Evolutionary conservation across 2,329 filamentous ascomycete genomes (phyloP).

Genomic region (Fusarium sublunatum): DNA sequence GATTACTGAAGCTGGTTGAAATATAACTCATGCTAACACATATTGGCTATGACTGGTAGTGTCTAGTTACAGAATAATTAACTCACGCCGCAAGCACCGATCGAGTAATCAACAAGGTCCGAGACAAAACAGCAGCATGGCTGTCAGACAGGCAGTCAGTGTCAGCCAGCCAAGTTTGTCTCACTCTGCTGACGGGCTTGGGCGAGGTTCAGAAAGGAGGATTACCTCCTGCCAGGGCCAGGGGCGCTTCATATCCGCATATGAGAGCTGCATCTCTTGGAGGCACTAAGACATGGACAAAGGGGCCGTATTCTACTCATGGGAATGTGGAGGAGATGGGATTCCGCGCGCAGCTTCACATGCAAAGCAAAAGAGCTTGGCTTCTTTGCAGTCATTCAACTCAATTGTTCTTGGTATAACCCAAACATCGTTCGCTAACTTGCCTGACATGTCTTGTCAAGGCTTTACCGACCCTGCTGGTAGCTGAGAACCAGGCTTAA

Average conservation of each 20-base stretch:
- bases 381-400: conserved; percentile 3
- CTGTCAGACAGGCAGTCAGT: conserved; percentile 1
- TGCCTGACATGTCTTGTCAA: neutral
- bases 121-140: conserved; percentile 9
- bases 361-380: conserved; percentile 28
- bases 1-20: too few species aligned
- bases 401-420: neutral
- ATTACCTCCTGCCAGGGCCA: conserved; percentile 18
- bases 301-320: neutral
- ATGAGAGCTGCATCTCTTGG: conserved; percentile 11
- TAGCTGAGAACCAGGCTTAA: neutral
- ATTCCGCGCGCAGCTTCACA: conserved; percentile 21
- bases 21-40: neutral
- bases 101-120: neutral
- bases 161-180: neutral
- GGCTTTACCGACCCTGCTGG: neutral
- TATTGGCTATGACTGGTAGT: too few species aligned
- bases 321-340: conserved; percentile 4
- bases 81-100: neutral
- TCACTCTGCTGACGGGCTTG: conserved; percentile 23
- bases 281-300: conserved; percentile 6
- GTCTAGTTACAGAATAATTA: neutral
- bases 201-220: conserved; percentile 4
- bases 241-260: conserved; percentile 13
- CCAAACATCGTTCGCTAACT: neutral